Conservation (phyloP, 164 flowering plant genomes). For the Aristolochia contorta region DNA sequence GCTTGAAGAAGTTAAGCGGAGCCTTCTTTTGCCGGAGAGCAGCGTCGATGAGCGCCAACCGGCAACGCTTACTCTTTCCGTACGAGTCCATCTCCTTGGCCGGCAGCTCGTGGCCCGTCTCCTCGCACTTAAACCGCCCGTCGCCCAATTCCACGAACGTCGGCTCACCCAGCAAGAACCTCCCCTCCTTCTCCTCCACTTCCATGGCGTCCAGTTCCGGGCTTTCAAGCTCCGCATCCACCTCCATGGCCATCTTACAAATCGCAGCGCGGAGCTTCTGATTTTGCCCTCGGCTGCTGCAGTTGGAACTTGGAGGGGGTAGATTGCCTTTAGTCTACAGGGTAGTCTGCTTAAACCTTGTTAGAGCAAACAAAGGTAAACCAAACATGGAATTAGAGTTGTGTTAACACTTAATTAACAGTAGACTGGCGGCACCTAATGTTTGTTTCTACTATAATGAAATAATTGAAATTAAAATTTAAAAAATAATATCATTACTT, state of each 20-base stretch:
- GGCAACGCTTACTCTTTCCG: conserved; percentile 57
- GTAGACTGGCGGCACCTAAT: too few species aligned
- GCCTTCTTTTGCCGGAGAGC: conserved; percentile 50
- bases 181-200: conserved; percentile 39
- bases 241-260: conserved; percentile 1
- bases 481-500: too few species aligned
- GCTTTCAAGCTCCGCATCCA: not conserved
- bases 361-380: too few species aligned
- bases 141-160: conserved; percentile 56
- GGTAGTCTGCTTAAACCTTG: too few species aligned
- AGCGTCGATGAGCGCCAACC: conserved; percentile 63
- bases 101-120: conserved; percentile 83
- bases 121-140: conserved; percentile 67
- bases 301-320: too few species aligned
- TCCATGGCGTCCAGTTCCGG: not conserved
- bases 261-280: not conserved
- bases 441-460: too few species aligned
- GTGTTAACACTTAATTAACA: too few species aligned
- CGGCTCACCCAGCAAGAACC: conserved; percentile 54
- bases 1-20: conserved; percentile 81
- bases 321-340: too few species aligned
- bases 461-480: too few species aligned
- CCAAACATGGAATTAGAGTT: too few species aligned
- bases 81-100: conserved; percentile 53
- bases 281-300: too few species aligned